Base-by-base conservation (phyloP, 1,139 yeast genomes). In the Geotrichum phurueaensis region DNA sequence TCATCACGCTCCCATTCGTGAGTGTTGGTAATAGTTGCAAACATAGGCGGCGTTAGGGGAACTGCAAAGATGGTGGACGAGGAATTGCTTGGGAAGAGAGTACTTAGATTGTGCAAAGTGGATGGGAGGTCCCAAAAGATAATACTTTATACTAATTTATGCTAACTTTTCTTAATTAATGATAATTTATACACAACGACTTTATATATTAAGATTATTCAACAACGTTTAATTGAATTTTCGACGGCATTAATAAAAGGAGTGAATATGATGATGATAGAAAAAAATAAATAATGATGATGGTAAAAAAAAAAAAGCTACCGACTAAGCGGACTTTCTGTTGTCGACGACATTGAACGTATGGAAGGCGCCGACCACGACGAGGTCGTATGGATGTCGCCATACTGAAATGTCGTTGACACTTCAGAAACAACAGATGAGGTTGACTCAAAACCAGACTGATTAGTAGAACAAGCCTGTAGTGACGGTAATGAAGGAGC, bases 1-100 rank as follows among this genome's bases (percentile, higher is more conserved):
- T 76, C 78, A 3, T 78, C 82, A 23, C 73, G 70, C 63, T 83
- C 87, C 89, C 90, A 85, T 62, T 80, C 80, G 58, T 77, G 71
- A 2, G 87, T 18, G n/a, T 39, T 39, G 20, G 47, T 39, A 39
- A 39, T 39, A 9, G 47, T 39, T 39, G 47, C 47, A 39, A 39
- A 39, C 47, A 39, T 39, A 22, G 18, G n/a, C 47, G n/a, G 39
- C 7, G 20, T 5, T 3, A 22, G 47, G 20, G 3, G 7, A 39
- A 39, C n/a, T 39, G 47, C 20, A 27, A 27, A 27, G 31, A 27
- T 27, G 31, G 31, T 27, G 31, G 31, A 27, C 31, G 1, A 27
- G 31, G 31, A 27, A 1, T 27, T 27, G 10, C 9, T 27, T 7
- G 6, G 31, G 31, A 10, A 27, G 31, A 27, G 47, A 6, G 47